phyloP scores from a whole-genome alignment of 345 rosid genomes.

The Crucihimalaya himalaica region DNA sequence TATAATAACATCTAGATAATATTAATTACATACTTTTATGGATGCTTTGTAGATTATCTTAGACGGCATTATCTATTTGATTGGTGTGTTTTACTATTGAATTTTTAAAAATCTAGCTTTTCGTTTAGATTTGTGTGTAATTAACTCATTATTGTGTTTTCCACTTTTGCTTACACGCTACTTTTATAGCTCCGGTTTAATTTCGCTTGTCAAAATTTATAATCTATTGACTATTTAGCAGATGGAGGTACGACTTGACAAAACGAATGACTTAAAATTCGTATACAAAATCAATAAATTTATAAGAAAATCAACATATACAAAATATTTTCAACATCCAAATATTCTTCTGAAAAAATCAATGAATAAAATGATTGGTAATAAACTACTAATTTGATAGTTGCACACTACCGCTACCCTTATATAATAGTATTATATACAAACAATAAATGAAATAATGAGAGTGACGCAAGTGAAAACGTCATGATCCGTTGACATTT shows the following conservation, averaged over 20 bases:
- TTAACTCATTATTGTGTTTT: not conserved
- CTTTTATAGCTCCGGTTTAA: not conserved
- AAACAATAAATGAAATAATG: slow-evolving; percentile 4
- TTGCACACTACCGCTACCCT: slow-evolving; percentile 32
- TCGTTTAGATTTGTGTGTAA: slow-evolving; percentile 17
- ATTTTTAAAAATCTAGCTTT: slow-evolving; percentile 8
- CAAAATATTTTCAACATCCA: slow-evolving; percentile 32
- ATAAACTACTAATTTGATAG: slow-evolving; percentile 29
- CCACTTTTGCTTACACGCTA: not conserved
- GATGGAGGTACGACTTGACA: not conserved
- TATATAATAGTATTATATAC: not conserved
- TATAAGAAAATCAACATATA: slow-evolving; percentile 2
- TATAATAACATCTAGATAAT: not conserved
- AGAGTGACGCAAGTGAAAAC: slow-evolving; percentile 39
- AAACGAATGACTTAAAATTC: not conserved
- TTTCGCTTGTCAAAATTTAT: not conserved
- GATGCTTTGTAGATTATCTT: slow-evolving; percentile 30
- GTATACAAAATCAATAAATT: slow-evolving; percentile 21
- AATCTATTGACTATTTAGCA: slow-evolving; percentile 21
- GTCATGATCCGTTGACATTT: slow-evolving; percentile 37
- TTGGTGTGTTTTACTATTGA: slow-evolving; percentile 21
- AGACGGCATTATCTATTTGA: slow-evolving; percentile 24
- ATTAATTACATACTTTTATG: slow-evolving; percentile 16
- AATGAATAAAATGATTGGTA: slow-evolving; percentile 37
- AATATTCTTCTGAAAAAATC: not conserved